A percentile compares a stretch with the other conserved stretches of the same genome.
These are phyloP conservation scores for Melampsora occidentalis DNA, from an alignment of 1,284 basidiomycete species.

Conservation along the genomic window DNA sequence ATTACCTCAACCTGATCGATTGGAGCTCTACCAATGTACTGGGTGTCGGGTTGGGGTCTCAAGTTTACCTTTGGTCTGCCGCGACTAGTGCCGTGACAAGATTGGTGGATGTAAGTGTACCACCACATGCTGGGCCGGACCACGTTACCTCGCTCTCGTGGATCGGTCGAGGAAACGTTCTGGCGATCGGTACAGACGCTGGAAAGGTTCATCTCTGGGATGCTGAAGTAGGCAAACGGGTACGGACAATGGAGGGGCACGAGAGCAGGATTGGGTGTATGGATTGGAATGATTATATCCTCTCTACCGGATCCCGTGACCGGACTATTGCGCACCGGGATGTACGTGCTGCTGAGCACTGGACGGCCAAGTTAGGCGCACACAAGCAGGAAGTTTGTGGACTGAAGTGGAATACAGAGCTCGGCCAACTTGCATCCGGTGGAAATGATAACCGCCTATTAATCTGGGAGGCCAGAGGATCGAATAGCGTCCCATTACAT, in stretches of 20 bases:
- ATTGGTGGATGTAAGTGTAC: conserved; percentile 83
- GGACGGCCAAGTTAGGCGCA: conserved; percentile 72
- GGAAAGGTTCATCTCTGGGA: conserved; percentile 93
- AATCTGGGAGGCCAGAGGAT: conserved; percentile 64
- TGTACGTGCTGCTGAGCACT: conserved; percentile 69
- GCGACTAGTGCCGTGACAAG: conserved; percentile 87
- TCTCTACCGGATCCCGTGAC: conserved; percentile 89
- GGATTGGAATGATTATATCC: conserved; percentile 85
- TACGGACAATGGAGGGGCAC: conserved; percentile 81
- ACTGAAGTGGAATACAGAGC: conserved; percentile 75
- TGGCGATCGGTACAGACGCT: conserved; percentile 85
- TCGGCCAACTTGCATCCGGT: conserved; percentile 80
- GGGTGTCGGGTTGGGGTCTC: conserved; percentile 83
- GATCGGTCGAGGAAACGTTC: conserved; percentile 72
- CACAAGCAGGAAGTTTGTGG: conserved; percentile 97
- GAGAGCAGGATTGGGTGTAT: conserved; percentile 83
- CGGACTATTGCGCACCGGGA: conserved; percentile 87
- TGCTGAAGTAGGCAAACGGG: conserved; percentile 62
- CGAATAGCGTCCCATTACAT: conserved; percentile 64
- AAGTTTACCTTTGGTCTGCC: conserved; percentile 96
- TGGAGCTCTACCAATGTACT: conserved; percentile 94
- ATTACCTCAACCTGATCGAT: conserved; percentile 96
- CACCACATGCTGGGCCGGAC: conserved; percentile 49
- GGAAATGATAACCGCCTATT: conserved; percentile 99
- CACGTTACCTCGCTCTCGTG: conserved; percentile 1